Evolutionary conservation across 75 land plant species (phyloP), one percentile per base, ranked within the genome.

Genomic region (Selaginella tamariscina): DNA sequence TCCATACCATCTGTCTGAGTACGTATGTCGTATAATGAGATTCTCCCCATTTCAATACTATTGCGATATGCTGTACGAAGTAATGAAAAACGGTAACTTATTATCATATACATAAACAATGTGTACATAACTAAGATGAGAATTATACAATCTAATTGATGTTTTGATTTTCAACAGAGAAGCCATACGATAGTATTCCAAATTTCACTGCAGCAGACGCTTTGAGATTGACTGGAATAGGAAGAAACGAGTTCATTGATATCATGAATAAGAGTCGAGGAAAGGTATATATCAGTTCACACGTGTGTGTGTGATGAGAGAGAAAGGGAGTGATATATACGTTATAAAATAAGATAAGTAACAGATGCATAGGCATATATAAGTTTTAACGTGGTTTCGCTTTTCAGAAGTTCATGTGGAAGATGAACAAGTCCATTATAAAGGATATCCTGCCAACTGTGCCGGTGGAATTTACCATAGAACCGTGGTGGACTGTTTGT

Each of bases 181-280:
- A 86, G 76, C 89, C 99, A 33, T 95, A 95, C 81, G 99, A 95
- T 73, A 88, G 88, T 73, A 95, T 95, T 32, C 99, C 99, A 15
- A 95, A 95, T 75, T 95, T 95, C 75, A 95, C 84, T 82, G 99
- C 99, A 39, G 99, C 99, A 32, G 99, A 95, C 82, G 96, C 96
- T 1, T 73, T 95, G 64, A 74, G 99, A 39, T 83, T 95, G 29
- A 95, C 99, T 55, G 99, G 99, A 57, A 85, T 95, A 29, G 99
- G 99, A 26, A 73, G 99, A 73, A 95, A 95, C 78, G 99, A 95
- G 76, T 95, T 85, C 71, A 87, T 95, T 76, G 99, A 95, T 71
- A 87, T 90, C 27, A 95, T 95, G 99, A 95, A 95, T 79, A 95
- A 87, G 56, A 90, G 96, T 76, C 83, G 97, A 70, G 86, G 96